Conservation (phyloP, 2,329 filamentous ascomycete species). For the Talaromyces sp. region DNA sequence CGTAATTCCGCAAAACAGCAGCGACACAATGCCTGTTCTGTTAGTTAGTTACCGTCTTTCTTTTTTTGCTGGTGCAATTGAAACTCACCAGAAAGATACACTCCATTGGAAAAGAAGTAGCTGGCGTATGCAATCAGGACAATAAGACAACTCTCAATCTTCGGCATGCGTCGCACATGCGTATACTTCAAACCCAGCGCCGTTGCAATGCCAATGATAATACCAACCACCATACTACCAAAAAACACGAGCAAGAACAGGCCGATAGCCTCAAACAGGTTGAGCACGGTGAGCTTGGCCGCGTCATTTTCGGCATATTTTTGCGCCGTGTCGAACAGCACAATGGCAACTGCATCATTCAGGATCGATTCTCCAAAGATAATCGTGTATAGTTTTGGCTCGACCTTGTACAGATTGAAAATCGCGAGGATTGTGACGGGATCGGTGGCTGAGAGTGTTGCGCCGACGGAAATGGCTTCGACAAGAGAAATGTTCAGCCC, state of each 20-base stretch:
- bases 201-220: constrained; percentile 78
- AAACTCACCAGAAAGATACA: constrained; percentile 83
- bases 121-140: constrained; percentile 92
- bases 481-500: constrained; percentile 84
- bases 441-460: constrained; percentile 92
- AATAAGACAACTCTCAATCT: constrained; percentile 94
- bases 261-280: constrained; percentile 84
- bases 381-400: constrained; percentile 96
- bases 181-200: constrained; percentile 92
- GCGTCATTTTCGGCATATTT: constrained; percentile 73
- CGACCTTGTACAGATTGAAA: constrained; percentile 98
- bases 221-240: constrained; percentile 82
- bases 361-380: constrained; percentile 98
- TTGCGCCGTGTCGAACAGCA: constrained; percentile 96
- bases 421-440: constrained; percentile 97
- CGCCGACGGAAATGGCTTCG: constrained; percentile 93
- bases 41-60: neutral
- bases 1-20: constrained; percentile 96
- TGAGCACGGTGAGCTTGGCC: constrained; percentile 68
- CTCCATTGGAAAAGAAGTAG: constrained; percentile 95
- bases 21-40: constrained; percentile 77
- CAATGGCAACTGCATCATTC: constrained; percentile 97
- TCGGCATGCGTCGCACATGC: constrained; percentile 83
- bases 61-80: neutral
- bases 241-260: constrained; percentile 97